Conservation (phyloP, 371 early-diverging fungal species). For the Funneliformis caledonium region DNA sequence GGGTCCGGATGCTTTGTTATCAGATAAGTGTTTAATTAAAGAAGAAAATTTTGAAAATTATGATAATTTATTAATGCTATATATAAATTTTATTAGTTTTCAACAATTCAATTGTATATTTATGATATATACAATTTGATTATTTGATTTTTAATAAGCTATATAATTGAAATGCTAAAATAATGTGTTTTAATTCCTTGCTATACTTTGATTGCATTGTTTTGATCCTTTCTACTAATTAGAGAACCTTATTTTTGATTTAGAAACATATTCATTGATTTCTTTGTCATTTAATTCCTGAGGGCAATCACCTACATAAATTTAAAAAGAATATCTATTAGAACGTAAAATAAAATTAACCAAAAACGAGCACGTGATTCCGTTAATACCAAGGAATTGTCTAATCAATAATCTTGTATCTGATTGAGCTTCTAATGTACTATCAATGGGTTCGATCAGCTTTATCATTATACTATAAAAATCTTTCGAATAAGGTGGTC, state of each 20-base stretch:
- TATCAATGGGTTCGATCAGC: conserved; percentile 1
- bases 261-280: not conserved
- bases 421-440: conserved; percentile 1
- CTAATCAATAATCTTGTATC: not conserved
- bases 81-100: no score
- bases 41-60: no score
- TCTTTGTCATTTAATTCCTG: not conserved
- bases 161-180: no score
- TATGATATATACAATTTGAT: no score
- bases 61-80: no score
- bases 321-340: not conserved
- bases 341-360: not conserved
- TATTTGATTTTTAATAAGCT: no score
- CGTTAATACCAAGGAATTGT: conserved; percentile 25
- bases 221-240: not conserved
- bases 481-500: conserved; percentile 17
- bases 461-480: conserved; percentile 25
- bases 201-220: no score
- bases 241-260: not conserved
- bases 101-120: no score
- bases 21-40: no score
- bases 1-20: no score
- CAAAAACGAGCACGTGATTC: not conserved
- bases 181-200: no score
- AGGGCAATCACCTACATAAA: not conserved